Base-by-base conservation (phyloP, 1,139 yeast genomes). In the Arxiozyma heterogenica region DNA sequence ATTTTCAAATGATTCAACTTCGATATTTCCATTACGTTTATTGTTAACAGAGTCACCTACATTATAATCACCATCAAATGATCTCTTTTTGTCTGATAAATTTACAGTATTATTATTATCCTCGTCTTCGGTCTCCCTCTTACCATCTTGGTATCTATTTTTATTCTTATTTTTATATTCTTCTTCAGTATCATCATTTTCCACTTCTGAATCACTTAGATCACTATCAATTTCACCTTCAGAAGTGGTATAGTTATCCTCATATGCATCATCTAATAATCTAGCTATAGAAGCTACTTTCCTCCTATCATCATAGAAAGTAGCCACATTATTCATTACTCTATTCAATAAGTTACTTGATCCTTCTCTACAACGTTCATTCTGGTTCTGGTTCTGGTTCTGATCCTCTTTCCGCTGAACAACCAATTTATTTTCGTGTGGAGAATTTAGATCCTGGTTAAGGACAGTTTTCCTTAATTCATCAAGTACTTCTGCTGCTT, bases 401-500 rank as follows among this genome's bases (percentile, higher is more conserved):
- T 2, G 25, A 8, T 4, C 21, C 15, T 22, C 5, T 46, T 22
- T 21, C 22, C 17, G 17, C 17, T 21, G 49, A 46, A 46, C 20
- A 21, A 15, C 21, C 20, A 27, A 7, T 18, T 45, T 23, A 9
- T 15, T 38, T 30, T n/a, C 12, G 4, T 38, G n/a, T n/a, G 20
- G 21, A 9, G 34, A 46, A 49, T 52, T 51, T 50, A 42, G 45
- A 18, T 22, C 12, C 11, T 45, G 27, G 7, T 27, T 44, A 9
- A 22, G 39, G 3, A 49, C 22, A 15, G 39, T 46, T n/a, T 63
- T 59, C 54, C 65, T 58, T 51, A 64, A 55, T 25, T 61, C 67
- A 50, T 61, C 67, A 30, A 66, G 57, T 25, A 64, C 64, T 50
- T 64, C 67, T 21, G 67, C 67, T 21, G 68, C 68, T 46, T 58